Percentiles rank a stretch among this genome's conserved stretches.
Conservation (phyloP, 306 rosid genomes). For the Hippophae gyantsensis region DNA sequence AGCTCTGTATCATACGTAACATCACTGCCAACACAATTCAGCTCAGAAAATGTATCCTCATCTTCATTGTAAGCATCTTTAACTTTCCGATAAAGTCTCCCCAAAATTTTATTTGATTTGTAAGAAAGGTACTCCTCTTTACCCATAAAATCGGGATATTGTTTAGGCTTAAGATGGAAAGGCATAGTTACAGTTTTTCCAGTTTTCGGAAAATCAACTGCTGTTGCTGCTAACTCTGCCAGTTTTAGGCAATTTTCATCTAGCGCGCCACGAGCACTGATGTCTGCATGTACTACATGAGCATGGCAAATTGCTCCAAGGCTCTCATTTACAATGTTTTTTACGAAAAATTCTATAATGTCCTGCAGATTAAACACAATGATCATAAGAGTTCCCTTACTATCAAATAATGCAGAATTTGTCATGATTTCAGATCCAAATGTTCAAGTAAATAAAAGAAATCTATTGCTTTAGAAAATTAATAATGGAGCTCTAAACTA, state of each 20-base stretch:
- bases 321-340: conserved; percentile 64
- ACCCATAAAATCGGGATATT: conserved; percentile 94
- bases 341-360: conserved; percentile 48
- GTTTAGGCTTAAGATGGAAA: conserved; percentile 45
- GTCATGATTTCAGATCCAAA: neutral
- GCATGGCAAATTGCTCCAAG: conserved; percentile 81
- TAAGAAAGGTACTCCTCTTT: conserved; percentile 60
- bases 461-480: too few species aligned
- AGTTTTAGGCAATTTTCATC: conserved; percentile 51
- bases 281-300: conserved; percentile 93
- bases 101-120: conserved; percentile 61
- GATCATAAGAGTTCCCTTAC: neutral
- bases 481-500: too few species aligned
- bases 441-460: too few species aligned
- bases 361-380: conserved; percentile 43
- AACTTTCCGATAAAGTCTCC: conserved; percentile 58
- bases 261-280: conserved; percentile 56
- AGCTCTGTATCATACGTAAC: conserved; percentile 60
- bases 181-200: conserved; percentile 68
- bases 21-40: conserved; percentile 13
- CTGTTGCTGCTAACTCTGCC: conserved; percentile 78
- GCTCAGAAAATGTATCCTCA: conserved; percentile 24
- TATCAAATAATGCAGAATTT: conserved; percentile 1
- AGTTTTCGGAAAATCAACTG: conserved; percentile 88
- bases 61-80: conserved; percentile 49